Evolutionary conservation across 768 basidiomycete genomes (phyloP).

Genomic region (Cantharellus cinnabarinus): DNA sequence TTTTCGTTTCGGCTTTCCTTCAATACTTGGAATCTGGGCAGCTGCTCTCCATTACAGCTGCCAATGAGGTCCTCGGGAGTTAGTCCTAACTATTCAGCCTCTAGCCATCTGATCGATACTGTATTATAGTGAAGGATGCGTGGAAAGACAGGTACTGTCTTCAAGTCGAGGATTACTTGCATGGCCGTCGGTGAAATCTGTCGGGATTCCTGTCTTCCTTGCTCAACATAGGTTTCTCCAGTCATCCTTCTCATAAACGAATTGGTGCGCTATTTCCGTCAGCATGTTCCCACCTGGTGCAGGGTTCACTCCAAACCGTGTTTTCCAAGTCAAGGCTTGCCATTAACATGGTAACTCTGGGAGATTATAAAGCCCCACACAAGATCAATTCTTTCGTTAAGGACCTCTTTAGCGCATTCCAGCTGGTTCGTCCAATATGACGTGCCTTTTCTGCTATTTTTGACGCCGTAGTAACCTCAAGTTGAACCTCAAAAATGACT

Average conservation of each 20-base stretch:
- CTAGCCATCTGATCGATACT: not conserved
- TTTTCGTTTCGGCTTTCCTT: conserved; percentile 6
- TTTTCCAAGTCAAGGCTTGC: conserved; percentile 7
- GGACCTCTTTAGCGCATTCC: conserved; percentile 9
- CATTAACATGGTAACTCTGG: conserved; percentile 9
- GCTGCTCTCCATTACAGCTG: conserved; percentile 3
- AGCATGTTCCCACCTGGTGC: not conserved
- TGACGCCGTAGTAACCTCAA: not conserved
- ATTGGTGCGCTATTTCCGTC: conserved; percentile 1
- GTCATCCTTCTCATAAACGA: conserved; percentile 9
- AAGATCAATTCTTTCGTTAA: conserved; percentile 9
- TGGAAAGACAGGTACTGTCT: conserved; percentile 7
- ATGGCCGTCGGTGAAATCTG: conserved; percentile 1
- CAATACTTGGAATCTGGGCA: conserved; percentile 7
- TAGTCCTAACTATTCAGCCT: not conserved
- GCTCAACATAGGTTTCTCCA: not conserved
- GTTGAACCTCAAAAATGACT: conserved; percentile 10
- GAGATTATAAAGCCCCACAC: conserved; percentile 7
- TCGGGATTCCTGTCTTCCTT: not conserved
- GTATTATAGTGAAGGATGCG: conserved; percentile 3
- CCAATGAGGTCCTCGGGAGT: conserved; percentile 6
- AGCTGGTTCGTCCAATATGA: conserved; percentile 3
- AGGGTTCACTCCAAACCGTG: not conserved
- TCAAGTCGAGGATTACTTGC: conserved; percentile 9
- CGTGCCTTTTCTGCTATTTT: not conserved